Base-by-base conservation (phyloP, 768 basidiomycete genomes). In the Austroboletus festivus region DNA sequence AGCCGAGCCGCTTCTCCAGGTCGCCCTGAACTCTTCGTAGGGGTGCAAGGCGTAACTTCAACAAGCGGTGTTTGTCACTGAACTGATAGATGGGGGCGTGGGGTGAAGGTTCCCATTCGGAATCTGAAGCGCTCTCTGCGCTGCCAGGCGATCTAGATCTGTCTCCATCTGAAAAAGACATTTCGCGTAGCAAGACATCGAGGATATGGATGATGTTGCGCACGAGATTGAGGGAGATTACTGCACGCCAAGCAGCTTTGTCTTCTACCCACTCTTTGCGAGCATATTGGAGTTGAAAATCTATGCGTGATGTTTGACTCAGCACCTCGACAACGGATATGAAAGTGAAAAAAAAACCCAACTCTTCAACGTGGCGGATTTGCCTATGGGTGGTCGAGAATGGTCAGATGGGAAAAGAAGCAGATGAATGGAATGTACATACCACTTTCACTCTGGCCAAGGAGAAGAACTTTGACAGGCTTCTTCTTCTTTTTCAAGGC, bases 331-430 rank as follows among this genome's bases (percentile, higher is more conserved):
- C n/a, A n/a, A n/a, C n/a, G n/a, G n/a, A n/a, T n/a, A n/a, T n/a
- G n/a, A n/a, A n/a, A n/a, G n/a, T n/a, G n/a, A n/a, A n/a, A n/a
- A n/a, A n/a, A n/a, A 13, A 22, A 24, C 50, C 73, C 42, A 55
- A 88, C 86, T 89, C 68, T 90, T 90, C 46, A 90, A 61, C 0
- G 86, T 88, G 22, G 87, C 86, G 0, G 85, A 86, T 65, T 90
- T 90, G 26, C 83, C 71, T 71, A 30, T 38, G 4, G 31, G 7
- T 28, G 28, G 12, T 28, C 28, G 16, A 35, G n/a, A n/a, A n/a
- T n/a, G 23, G 23, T 51, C 9, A 53, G 50, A 23, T 23, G 45
- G 38, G 41, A 46, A 47, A 22, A 41, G 49, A 40, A 42, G 42
- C 34, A 34, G 30, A 1, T 21, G 31, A 37, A 47, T 13, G 20